phyloP scores from a whole-genome alignment of 2,329 filamentous ascomycete genomes.

The Curvularia lunata region DNA sequence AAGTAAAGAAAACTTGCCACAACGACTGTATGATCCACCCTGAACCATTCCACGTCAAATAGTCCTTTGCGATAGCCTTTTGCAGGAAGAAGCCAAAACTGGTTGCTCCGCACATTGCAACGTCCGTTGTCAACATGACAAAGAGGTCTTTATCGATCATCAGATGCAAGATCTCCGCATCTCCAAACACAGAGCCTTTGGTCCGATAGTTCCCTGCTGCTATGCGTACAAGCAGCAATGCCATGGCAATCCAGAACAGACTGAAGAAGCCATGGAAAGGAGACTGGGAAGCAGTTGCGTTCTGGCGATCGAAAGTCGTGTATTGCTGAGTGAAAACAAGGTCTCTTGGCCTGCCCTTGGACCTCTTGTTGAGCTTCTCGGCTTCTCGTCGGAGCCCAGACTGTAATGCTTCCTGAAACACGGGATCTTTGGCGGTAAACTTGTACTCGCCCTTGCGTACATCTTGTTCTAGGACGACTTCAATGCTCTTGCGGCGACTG shows the following conservation, averaged over 20 bases:
- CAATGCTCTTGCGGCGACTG: constrained; percentile 51
- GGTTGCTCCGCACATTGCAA: constrained; percentile 70
- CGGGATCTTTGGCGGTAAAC: constrained; percentile 58
- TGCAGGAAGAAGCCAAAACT: constrained; percentile 71
- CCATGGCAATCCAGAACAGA: constrained; percentile 76
- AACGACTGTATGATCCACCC: constrained; percentile 79
- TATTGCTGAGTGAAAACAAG: constrained; percentile 76
- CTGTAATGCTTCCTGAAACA: constrained; percentile 55
- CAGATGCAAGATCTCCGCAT: constrained; percentile 72
- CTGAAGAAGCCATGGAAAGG: constrained; percentile 82
- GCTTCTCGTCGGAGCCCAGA: constrained; percentile 54
- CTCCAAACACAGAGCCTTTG: constrained; percentile 72
- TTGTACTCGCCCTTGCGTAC: constrained; percentile 56
- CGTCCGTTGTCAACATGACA: constrained; percentile 66
- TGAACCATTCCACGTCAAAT: constrained; percentile 68
- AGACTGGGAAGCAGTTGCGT: constrained; percentile 67
- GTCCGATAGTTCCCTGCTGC: constrained; percentile 70
- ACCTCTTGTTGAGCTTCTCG: constrained; percentile 40
- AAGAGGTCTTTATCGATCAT: constrained; percentile 67
- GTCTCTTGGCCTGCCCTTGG: constrained; percentile 56
- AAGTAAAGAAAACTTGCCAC: constrained; percentile 73
- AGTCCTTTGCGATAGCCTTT: constrained; percentile 63
- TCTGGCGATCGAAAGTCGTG: constrained; percentile 76
- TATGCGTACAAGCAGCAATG: constrained; percentile 70
- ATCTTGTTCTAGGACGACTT: constrained; percentile 56